These are phyloP conservation scores for Nephelium lappaceum DNA, from an alignment of 345 rosid genomes.

Conservation along the genomic window DNA sequence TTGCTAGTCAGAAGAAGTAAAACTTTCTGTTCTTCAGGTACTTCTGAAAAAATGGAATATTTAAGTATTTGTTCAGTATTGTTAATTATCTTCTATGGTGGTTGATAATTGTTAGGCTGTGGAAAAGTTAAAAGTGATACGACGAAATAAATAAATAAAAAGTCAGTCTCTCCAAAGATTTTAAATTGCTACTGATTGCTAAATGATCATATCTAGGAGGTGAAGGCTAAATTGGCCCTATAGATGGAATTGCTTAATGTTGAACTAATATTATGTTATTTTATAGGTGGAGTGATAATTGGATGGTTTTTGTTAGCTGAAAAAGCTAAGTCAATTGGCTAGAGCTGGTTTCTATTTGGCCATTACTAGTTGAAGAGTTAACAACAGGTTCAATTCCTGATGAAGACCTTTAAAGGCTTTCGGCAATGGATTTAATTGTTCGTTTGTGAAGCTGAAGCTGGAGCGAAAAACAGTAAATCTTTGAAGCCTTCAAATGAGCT, in stretches of 20 bases:
- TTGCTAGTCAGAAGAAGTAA: neutral
- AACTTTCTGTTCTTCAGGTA: neutral
- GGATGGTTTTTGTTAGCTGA: no score
- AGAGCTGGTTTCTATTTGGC: neutral
- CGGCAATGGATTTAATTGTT: neutral
- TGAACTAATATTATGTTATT: neutral
- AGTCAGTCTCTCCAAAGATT: neutral
- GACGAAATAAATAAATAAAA: neutral
- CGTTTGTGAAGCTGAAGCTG: neutral
- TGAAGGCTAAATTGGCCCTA: neutral
- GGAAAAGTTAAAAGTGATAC: neutral
- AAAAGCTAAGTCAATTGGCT: neutral
- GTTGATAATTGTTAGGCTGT: neutral
- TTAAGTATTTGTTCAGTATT: neutral
- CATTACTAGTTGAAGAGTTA: neutral
- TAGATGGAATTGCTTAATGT: neutral
- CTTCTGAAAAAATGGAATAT: neutral
- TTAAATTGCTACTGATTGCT: neutral
- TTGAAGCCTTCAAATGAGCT: neutral
- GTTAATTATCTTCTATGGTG: neutral
- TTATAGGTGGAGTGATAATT: neutral
- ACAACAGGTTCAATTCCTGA: neutral
- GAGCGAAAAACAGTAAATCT: neutral
- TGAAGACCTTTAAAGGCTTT: neutral
- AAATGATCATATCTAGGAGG: neutral